Evolutionary conservation across 768 basidiomycete species (phyloP), one percentile per base, ranked within the genome.

Genomic region (Rhodotorula babjevae): DNA sequence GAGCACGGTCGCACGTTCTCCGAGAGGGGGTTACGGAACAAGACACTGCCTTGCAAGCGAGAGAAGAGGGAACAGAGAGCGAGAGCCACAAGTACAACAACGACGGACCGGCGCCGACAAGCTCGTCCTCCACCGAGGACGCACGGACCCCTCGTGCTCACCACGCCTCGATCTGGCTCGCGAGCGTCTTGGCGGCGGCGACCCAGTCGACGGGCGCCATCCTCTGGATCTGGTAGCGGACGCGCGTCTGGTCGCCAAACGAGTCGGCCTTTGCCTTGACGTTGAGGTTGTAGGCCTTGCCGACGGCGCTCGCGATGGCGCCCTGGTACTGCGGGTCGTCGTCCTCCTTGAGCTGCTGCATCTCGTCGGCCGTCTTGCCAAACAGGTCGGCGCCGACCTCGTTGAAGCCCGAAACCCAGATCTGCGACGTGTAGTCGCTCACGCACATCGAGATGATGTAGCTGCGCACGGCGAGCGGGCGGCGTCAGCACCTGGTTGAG

Each of bases 401-500:
- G 79, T 99, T 95, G 84, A 99, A 99, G 8, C 90, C 92, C 73
- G 91, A 91, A 58, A 97, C 83, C 95, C 95, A 98, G 27, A 87
- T 85, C 80, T 94, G 91, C 31, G 87, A 88, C 27, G 92, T 90
- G 82, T 88, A 86, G 80, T 99, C 96, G n/a, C 91, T 86, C 5
- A 92, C 88, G 60, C 90, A 91, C 83, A 96, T 84, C 52, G 87
- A 86, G 75, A 98, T 84, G 78, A 95, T 88, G 79, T 84, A 84
- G 72, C 83, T 84, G 73, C 18, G 50, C 9, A 12, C 27, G 47
- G 9, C n/a, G n/a, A n/a, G n/a, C n/a, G n/a, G n/a, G n/a, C n/a
- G n/a, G n/a, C n/a, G n/a, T n/a, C n/a, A n/a, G n/a, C n/a, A n/a
- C n/a, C n/a, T n/a, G n/a, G n/a, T n/a, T n/a, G n/a, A 16, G 7